Percentiles rank a stretch among this genome's conserved stretches.
Conservation (phyloP, 345 rosid species). For the Euphorbia tirucalli region DNA sequence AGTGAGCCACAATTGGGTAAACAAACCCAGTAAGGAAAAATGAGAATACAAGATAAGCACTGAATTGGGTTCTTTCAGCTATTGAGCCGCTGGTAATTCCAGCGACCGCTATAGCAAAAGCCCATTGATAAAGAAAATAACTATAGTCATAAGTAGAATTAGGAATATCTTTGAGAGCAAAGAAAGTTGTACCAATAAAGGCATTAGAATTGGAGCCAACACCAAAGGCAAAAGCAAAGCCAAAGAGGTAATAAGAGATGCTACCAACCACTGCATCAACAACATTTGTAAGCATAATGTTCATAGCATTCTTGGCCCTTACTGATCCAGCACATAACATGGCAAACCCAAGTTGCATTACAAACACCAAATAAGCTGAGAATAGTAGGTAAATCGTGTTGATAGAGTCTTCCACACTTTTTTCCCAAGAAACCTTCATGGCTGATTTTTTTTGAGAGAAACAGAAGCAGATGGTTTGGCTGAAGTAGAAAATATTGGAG, state of each 20-base stretch:
- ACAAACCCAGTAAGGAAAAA: conserved; percentile 62
- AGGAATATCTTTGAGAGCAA: conserved; percentile 51
- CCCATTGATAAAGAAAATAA: conserved; percentile 67
- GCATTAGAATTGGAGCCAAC: conserved; percentile 43
- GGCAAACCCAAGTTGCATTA: conserved; percentile 76
- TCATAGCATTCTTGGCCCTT: conserved; percentile 65
- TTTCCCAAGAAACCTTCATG: conserved; percentile 58
- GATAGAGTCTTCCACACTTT: conserved; percentile 49
- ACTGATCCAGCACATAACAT: conserved; percentile 76
- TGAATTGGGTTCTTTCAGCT: conserved; percentile 76
- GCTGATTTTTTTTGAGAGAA: neutral
- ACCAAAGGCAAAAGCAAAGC: conserved; percentile 77
- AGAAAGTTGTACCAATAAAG: conserved; percentile 51
- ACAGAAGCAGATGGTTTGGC: conserved; percentile 10
- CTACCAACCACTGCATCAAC: conserved; percentile 73
- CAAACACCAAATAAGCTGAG: conserved; percentile 57
- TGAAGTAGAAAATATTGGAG: conserved; percentile 5
- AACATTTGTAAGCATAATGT: conserved; percentile 67
- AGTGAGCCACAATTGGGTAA: conserved; percentile 55
- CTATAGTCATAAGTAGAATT: conserved; percentile 40
- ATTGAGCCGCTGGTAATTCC: conserved; percentile 68
- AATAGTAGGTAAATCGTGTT: conserved; percentile 61
- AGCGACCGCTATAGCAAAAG: conserved; percentile 64
- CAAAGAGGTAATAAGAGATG: conserved; percentile 62
- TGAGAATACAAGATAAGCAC: conserved; percentile 61